Base-by-base conservation (phyloP, 495 filamentous ascomycete species). In the Aspergillus nidulans region DNA sequence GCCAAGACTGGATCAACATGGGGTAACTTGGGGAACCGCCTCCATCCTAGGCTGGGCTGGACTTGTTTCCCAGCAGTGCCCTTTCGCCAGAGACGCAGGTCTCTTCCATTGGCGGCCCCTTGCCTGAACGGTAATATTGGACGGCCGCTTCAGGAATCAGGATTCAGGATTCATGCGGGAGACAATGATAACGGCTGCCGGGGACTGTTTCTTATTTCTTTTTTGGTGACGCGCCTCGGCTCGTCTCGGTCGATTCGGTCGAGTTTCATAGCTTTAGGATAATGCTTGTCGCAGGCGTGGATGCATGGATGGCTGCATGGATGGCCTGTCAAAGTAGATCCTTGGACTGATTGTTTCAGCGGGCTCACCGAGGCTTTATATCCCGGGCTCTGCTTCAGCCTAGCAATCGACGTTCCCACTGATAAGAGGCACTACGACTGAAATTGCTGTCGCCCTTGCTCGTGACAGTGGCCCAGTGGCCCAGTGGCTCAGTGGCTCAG, bases 21-120 rank as follows among this genome's bases (percentile, higher is more conserved):
- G 59, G 59, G 59, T 32, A 61, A 55, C 57, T 61, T 57, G 49
- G 59, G 54, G 54, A 55, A 57, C 23, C 9, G 10, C 19, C 47
- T 56, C 42, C 44, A 41, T 57, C 42, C 53, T 39, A n/a, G 36
- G 2, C 36, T 39, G 36, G 4, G 26, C n/a, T n/a, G n/a, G n/a
- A n/a, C n/a, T 34, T 34, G 9, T 4, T 28, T 25, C n/a, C n/a
- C n/a, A n/a, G n/a, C n/a, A n/a, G 42, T 39, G 9, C 20, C 16
- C 43, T 19, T 12, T n/a, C n/a, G 43, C 43, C 15, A 23, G 41
- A 24, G 8, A 12, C 15, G 8, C 3, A 19, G 6, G 7, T 10
- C n/a, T n/a, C n/a, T n/a, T n/a, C n/a, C n/a, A n/a, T n/a, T 34
- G 30, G 30, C 30, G 30, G 30, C 15, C 10, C 30, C 30, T 12